A percentile compares a stretch with the other conserved stretches of the same genome.
Conservation (phyloP, 1,284 basidiomycete genomes). For the Marasmius tenuissimus region DNA sequence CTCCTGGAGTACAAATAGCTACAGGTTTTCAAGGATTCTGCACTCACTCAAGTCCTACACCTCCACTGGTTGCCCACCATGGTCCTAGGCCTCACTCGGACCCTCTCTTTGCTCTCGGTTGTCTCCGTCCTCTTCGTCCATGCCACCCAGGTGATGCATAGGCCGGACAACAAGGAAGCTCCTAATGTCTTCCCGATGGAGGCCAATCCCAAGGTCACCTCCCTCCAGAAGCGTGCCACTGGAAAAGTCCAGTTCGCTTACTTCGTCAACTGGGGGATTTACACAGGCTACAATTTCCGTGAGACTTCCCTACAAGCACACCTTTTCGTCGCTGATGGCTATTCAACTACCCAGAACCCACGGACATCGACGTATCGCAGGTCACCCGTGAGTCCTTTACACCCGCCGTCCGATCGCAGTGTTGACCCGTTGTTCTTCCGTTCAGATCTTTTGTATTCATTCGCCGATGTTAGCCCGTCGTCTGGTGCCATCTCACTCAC, state of each 20-base stretch:
- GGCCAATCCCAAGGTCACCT: constrained; percentile 35
- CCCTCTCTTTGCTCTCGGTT: constrained; percentile 6
- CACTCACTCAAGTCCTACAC: neutral
- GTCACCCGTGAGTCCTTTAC: constrained; percentile 42
- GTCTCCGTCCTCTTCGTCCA: constrained; percentile 21
- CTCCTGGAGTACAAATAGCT: neutral
- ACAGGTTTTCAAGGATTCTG: neutral
- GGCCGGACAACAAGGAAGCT: constrained; percentile 45
- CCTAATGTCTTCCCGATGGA: constrained; percentile 37
- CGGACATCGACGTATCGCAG: constrained; percentile 56
- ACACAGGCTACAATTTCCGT: constrained; percentile 75
- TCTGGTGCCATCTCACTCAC: constrained; percentile 72
- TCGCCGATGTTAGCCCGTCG: constrained; percentile 75
- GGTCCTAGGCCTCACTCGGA: neutral
- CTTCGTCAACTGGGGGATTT: constrained; percentile 74
- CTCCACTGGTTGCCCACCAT: neutral
- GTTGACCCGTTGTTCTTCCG: neutral
- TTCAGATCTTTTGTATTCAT: constrained; percentile 82
- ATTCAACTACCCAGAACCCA: constrained; percentile 29
- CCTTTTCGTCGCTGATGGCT: constrained; percentile 7
- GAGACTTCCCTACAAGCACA: constrained; percentile 21
- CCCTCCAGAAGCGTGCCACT: constrained; percentile 45
- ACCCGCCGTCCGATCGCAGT: neutral
- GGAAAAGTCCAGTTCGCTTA: constrained; percentile 60
- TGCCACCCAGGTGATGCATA: constrained; percentile 58